Evolutionary conservation across 148 eudicot species (phyloP), one percentile per base, ranked within the genome.

Genomic region (Camellia japonica): DNA sequence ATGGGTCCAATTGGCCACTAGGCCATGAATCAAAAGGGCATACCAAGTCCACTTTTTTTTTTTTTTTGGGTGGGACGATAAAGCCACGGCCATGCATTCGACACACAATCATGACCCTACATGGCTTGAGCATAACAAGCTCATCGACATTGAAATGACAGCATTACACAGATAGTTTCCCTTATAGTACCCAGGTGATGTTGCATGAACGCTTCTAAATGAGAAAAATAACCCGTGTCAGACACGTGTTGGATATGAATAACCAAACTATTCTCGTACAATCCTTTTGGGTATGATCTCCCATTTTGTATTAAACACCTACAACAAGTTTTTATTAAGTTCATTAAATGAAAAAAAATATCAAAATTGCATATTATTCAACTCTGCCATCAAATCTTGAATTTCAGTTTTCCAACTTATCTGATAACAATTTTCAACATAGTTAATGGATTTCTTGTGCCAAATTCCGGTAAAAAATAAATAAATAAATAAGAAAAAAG

Each of bases 1-100:
- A 70, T 38, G 86, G 88, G 74, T 56, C 91, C 85, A 49, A 71
- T 15, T 71, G 52, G 66, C 38, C 69, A 82, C 81, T 84, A 84
- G 79, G 63, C 38, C 63, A 54, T 68, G 78, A 83, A 67, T 67
- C 65, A 56, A 61, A 75, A 81, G 67, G 30, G 30, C 30, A 23
- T 23, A 23, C 30, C 30, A 23, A 23, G 30, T 23, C 30, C 30
- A 23, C 30, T 23, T 23, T 23, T 0, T 23, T 23, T 23, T 23
- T 23, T 23, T 23, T 23, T 86, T 80, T 54, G 30, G 76, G 86
- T 86, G 30, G 92, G 81, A 77, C 75, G 79, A 69, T 69, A 62
- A 86, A 86, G 85, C 15, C 83, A 84, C 77, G 80, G 16, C 82
- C 38, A 69, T 69, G 43, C 73, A 59, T 51, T 75, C 30, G 20